Base-by-base conservation (phyloP, 495 filamentous ascomycete species). In the Penicillium angulare region DNA sequence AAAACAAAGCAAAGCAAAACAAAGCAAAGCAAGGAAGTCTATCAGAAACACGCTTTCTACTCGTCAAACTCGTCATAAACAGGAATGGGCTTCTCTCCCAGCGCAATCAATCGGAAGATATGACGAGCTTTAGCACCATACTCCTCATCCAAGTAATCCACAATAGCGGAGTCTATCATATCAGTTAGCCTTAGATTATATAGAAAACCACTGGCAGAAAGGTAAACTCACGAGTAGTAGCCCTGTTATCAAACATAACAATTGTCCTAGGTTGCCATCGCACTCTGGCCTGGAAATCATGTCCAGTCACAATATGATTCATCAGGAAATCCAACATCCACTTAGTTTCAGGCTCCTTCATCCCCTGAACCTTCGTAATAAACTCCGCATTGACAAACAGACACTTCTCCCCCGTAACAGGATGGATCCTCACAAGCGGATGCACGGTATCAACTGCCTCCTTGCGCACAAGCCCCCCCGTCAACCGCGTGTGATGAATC, bases 271-370 rank as follows among this genome's bases (percentile, higher is more conserved):
- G 79, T 55, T 86, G 80, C 90, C 90, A 96, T 55, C 86, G 84
- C 41, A 97, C 83, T n/a, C 92, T 77, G 7, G 82, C 85, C 59
- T 97, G 92, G 77, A 93, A 92, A 71, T 96, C 90, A 57, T 86
- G 83, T 13, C 91, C 87, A 20, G 77, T 83, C 4, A 86, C 81
- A 32, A 95, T 84, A 62, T 96, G 91, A 65, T 92, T 84, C 73
- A 88, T 93, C 9, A 97, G 74, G 73, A 95, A 96, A 57, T 93
- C 91, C 53, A 93, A 73, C 15, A 92, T 70, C 59, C 70, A 72
- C 42, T 76, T 67, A 16, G 74, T 71, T 61, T 85, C 80, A 3
- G 73, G 65, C 54, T 86, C 83, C 40, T 86, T 86, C 15, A 92
- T 64, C 0, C 89, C 88, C 17, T 87, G 73, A 49, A 92, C 88